Conservation (phyloP, 768 basidiomycete genomes). For the Naganishia antarctica region DNA sequence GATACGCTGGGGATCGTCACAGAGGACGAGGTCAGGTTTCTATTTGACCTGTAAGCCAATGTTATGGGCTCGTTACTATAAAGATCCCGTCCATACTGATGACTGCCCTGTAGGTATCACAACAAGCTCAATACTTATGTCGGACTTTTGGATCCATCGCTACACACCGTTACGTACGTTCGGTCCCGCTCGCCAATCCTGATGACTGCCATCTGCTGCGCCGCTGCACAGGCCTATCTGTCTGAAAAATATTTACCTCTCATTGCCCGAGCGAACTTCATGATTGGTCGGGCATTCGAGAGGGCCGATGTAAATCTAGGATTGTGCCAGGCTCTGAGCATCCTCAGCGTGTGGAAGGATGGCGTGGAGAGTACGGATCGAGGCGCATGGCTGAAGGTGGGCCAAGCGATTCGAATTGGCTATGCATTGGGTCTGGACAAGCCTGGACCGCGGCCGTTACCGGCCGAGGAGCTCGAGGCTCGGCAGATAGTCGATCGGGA, state of each 20-base stretch:
- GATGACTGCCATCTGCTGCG: conserved; percentile 31
- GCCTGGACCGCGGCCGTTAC: conserved; percentile 22
- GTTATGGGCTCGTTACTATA: background rate
- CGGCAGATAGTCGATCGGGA: conserved; percentile 33
- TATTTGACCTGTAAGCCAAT: conserved; percentile 24
- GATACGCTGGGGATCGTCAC: conserved; percentile 24
- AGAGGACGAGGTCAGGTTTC: conserved; percentile 23
- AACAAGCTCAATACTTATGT: conserved; percentile 32
- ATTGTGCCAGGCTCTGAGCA: conserved; percentile 29
- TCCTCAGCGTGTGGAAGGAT: conserved; percentile 36
- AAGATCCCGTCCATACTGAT: background rate
- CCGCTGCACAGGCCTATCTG: conserved; percentile 23
- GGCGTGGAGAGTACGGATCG: conserved; percentile 25
- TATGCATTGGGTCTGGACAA: conserved; percentile 26
- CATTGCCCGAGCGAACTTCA: conserved; percentile 24
- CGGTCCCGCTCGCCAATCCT: conserved; percentile 27
- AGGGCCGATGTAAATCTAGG: conserved; percentile 31
- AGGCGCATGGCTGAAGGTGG: conserved; percentile 3
- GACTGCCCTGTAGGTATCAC: conserved; percentile 20
- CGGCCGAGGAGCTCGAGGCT: conserved; percentile 28
- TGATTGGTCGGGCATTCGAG: conserved; percentile 31
- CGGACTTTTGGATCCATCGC: conserved; percentile 31
- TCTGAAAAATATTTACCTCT: conserved; percentile 26
- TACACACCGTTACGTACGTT: conserved; percentile 29
- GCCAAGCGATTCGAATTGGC: conserved; percentile 23